phyloP scores from a whole-genome alignment of 495 filamentous ascomycete species.

The Chaetomium tenue region DNA sequence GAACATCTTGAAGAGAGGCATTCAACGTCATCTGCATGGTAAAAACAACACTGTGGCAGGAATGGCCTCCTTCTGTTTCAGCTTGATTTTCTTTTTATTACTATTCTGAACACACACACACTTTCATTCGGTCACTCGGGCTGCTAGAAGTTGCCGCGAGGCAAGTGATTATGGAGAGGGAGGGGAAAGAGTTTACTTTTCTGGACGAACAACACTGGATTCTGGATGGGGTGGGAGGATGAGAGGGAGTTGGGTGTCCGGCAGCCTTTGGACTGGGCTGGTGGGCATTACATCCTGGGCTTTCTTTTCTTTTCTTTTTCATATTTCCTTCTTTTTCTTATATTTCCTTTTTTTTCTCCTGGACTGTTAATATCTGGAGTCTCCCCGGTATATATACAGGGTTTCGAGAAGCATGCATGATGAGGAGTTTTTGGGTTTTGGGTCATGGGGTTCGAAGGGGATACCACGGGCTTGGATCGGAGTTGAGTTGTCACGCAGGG shows the following conservation, averaged over 20 bases:
- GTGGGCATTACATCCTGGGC: not conserved
- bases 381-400: conserved; percentile 15
- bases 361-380: conserved; percentile 12
- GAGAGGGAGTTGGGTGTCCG: conserved; percentile 2
- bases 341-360: conserved; percentile 16
- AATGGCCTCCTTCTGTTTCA: conserved; percentile 25
- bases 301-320: conserved; percentile 24
- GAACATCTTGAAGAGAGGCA: conserved; percentile 32
- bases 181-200: not conserved
- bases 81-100: conserved; percentile 17
- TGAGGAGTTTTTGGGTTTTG: conserved; percentile 22
- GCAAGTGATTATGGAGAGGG: conserved; percentile 24
- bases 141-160: conserved; percentile 32
- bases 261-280: conserved; percentile 23
- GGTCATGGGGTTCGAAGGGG: not conserved
- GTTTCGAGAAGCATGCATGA: conserved; percentile 25
- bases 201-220: conserved; percentile 24
- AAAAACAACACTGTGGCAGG: conserved; percentile 21
- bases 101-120: not conserved
- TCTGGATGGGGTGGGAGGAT: conserved; percentile 1
- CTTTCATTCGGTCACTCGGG: conserved; percentile 10
- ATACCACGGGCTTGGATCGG: conserved; percentile 10
- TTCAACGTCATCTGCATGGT: conserved; percentile 34
- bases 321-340: conserved; percentile 18
- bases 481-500: conserved; percentile 5